Conservation (phyloP, 140 eudicot genomes). For the Stevia rebaudiana region DNA sequence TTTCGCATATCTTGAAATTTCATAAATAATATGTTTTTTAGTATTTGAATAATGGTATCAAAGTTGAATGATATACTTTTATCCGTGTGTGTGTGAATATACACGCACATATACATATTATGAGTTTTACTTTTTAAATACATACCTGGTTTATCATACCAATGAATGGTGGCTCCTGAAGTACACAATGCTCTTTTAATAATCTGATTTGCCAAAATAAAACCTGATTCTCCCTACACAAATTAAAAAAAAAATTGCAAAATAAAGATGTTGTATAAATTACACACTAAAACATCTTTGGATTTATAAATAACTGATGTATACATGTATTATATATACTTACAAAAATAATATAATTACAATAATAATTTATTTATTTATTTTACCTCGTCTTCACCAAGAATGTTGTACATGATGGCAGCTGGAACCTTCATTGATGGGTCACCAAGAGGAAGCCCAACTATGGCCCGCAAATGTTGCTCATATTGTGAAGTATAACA, state of each 20-base stretch:
- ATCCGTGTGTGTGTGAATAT: neutral
- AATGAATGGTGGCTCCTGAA: conserved; percentile 80
- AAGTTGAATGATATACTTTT: neutral
- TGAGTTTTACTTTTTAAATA: too few relatives aligned
- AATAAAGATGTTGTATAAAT: neutral
- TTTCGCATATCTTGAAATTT: conserved; percentile 64
- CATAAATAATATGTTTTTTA: conserved; percentile 5
- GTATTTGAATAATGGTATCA: conserved; percentile 9
- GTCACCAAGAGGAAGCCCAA: conserved; percentile 97
- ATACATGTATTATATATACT: neutral
- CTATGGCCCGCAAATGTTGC: conserved; percentile 91
- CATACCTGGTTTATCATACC: conserved; percentile 97
- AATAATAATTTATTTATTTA: neutral
- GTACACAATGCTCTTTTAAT: conserved; percentile 59
- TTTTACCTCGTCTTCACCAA: conserved; percentile 93
- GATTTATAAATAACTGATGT: neutral
- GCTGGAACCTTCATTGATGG: conserved; percentile 95
- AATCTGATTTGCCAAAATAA: conserved; percentile 60
- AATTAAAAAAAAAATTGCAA: neutral
- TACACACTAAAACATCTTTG: neutral
- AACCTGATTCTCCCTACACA: conserved; percentile 81
- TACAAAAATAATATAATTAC: neutral
- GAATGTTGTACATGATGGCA: conserved; percentile 89
- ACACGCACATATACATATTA: neutral
- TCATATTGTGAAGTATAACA: conserved; percentile 91